Base-by-base conservation (phyloP, 1,284 basidiomycete genomes). In the Irpex lacteus region DNA sequence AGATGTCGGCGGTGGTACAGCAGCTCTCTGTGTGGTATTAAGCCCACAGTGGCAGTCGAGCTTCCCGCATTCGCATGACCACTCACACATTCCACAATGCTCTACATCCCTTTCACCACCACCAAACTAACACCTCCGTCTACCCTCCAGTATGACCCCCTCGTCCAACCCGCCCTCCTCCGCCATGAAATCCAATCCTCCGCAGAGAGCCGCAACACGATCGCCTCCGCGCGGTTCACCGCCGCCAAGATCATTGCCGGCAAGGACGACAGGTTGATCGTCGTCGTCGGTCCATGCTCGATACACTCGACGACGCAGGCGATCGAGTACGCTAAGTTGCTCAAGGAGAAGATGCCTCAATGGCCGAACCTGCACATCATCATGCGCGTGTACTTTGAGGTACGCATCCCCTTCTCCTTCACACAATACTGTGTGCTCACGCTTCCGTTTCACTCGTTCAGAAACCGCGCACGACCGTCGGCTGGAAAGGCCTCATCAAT, bases 281-380 rank as follows among this genome's bases (percentile, higher is more conserved):
- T 98, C 73, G 83, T 98, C 70, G 92, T 98, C 67, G 97, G 97
- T 3, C 97, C 97, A 18, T 99, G 97, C 82, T 97, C 94, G 2
- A 98, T 99, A 69, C 97, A 99, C 77, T 93, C 89, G 36, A 79
- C 94, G 3, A 87, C 90, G 58, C 93, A 96, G 76, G 96, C 97
- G 3, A 78, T 96, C 66, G 93, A 96, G 75, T 99, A 99, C 75
- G 96, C 96, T 37, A 80, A 81, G 36, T 82, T 89, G 47, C 84
- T 98, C 71, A 90, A 88, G 71, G 79, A 82, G 1, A 90, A 91
- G 75, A 84, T 91, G 38, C 82, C 89, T 11, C 74, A 79, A 19
- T 90, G 87, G 87, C 85, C 78, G 65, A 93, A 97, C 71, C 83
- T 98, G 57, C 85, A 95, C 73, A 91, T 99, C 74, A 80, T 98